Percentiles rank a stretch among this genome's conserved stretches.
These are phyloP conservation scores for Penicillium digitatum DNA, from an alignment of 2,329 filamentous ascomycete species.

Conservation along the genomic window DNA sequence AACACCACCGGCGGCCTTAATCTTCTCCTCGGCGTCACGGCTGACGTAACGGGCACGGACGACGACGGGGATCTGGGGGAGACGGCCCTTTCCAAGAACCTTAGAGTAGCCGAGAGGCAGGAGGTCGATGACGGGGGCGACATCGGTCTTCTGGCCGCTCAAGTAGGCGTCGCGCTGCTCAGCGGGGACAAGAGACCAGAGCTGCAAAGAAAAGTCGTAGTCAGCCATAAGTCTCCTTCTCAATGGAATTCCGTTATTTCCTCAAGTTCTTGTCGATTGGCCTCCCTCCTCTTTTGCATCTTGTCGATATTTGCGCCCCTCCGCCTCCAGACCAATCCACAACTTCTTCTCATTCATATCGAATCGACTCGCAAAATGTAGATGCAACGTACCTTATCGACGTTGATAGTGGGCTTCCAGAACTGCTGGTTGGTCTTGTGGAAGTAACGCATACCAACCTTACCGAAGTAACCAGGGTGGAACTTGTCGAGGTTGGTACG, in stretches of 20 bases:
- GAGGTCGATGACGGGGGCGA: conserved; percentile 95
- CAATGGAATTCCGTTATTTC: not conserved
- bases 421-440: conserved; percentile 93
- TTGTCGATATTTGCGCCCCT: conserved; percentile 1
- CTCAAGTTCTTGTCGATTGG: not conserved
- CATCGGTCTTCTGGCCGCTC: conserved; percentile 74
- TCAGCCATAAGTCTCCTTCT: conserved; percentile 16
- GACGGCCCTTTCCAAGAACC: conserved; percentile 95
- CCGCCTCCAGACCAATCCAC: conserved; percentile 1
- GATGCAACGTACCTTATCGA: conserved; percentile 77
- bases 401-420: conserved; percentile 98
- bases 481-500: conserved; percentile 89
- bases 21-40: conserved; percentile 97
- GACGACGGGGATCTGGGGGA: conserved; percentile 88
- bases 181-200: conserved; percentile 89
- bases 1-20: conserved; percentile 94
- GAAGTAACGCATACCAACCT: conserved; percentile 94
- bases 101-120: conserved; percentile 97
- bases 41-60: conserved; percentile 94
- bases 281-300: not conserved
- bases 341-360: conserved; percentile 1
- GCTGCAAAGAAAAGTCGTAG: conserved; percentile 49
- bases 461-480: conserved; percentile 99
- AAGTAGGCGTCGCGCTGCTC: conserved; percentile 95
- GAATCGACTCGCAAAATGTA: conserved; percentile 9